Evolutionary conservation across 2,329 filamentous ascomycete species (phyloP).

Genomic region (Botrytis tulipae): DNA sequence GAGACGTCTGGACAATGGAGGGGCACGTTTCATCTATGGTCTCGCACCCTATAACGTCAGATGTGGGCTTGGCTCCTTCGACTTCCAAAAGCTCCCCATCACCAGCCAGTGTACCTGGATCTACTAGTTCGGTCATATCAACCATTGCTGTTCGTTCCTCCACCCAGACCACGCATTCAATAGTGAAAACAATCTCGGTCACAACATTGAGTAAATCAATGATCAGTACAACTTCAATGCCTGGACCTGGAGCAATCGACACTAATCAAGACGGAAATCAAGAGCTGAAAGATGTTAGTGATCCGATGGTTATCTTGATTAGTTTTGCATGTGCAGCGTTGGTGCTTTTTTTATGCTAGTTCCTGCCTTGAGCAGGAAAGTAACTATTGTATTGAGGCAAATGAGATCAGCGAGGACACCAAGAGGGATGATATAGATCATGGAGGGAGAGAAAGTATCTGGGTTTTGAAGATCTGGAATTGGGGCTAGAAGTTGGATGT

Average conservation of each 20-base stretch:
- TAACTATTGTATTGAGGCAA: background rate
- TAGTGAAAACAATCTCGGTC: background rate
- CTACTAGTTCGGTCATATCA: background rate
- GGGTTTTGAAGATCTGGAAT: background rate
- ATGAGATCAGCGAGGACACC: background rate
- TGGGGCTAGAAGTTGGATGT: background rate
- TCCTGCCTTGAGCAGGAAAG: slow-evolving; percentile 23
- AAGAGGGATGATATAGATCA: slow-evolving; percentile 6
- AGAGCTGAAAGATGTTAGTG: background rate
- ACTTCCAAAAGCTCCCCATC: background rate
- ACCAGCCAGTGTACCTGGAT: background rate
- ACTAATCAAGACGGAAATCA: background rate
- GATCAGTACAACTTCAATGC: background rate
- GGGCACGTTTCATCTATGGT: background rate
- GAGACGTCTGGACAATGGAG: slow-evolving; percentile 22
- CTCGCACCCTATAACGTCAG: background rate
- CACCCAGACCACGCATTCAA: background rate
- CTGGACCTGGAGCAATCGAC: background rate
- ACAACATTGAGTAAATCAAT: background rate
- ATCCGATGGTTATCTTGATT: slow-evolving; percentile 21
- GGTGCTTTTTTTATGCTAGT: slow-evolving; percentile 29
- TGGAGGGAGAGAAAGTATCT: rapidly evolving
- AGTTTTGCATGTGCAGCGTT: slow-evolving; percentile 23
- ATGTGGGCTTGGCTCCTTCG: background rate
- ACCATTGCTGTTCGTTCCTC: background rate